phyloP scores from a whole-genome alignment of 805 yeast genomes.

The Candida sithepensis region DNA sequence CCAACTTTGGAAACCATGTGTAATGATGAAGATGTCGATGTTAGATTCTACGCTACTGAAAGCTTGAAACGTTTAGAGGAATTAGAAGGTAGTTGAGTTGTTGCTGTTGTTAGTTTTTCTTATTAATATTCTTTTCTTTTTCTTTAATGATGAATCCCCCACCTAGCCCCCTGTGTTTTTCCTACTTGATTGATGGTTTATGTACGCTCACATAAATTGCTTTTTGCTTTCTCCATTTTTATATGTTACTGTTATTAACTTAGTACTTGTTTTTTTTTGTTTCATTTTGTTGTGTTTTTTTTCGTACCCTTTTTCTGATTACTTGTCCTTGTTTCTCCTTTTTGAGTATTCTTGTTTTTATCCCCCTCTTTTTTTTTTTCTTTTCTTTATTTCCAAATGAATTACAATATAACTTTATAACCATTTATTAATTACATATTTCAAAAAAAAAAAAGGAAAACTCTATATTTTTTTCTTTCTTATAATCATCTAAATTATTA shows the following conservation, averaged over 20 bases:
- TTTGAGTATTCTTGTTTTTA: not conserved
- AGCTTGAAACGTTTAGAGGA: slow-evolving; percentile 27
- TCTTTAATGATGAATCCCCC: not conserved
- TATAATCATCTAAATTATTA: not conserved
- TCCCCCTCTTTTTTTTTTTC: not conserved
- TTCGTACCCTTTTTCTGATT: not conserved
- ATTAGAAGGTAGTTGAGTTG: slow-evolving; percentile 6
- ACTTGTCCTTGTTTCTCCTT: not conserved
- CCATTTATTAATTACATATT: not conserved
- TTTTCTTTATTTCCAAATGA: not conserved
- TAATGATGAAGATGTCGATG: slow-evolving; percentile 82
- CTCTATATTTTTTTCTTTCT: no score
- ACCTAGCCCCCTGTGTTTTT: not conserved
- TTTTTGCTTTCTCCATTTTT: not conserved
- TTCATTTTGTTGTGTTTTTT: not conserved
- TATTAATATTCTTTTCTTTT: not conserved
- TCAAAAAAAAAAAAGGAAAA: not conserved
- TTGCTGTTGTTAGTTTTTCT: not conserved
- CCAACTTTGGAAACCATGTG: slow-evolving; percentile 64
- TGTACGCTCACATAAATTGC: not conserved
- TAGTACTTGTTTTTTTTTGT: not conserved
- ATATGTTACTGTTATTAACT: not conserved
- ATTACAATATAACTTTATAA: not conserved
- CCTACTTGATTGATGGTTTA: not conserved
- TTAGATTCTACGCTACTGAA: slow-evolving; percentile 75